Evolutionary conservation across 2,329 filamentous ascomycete genomes (phyloP).

Genomic region (Pseudophaeomoniella oleicola): DNA sequence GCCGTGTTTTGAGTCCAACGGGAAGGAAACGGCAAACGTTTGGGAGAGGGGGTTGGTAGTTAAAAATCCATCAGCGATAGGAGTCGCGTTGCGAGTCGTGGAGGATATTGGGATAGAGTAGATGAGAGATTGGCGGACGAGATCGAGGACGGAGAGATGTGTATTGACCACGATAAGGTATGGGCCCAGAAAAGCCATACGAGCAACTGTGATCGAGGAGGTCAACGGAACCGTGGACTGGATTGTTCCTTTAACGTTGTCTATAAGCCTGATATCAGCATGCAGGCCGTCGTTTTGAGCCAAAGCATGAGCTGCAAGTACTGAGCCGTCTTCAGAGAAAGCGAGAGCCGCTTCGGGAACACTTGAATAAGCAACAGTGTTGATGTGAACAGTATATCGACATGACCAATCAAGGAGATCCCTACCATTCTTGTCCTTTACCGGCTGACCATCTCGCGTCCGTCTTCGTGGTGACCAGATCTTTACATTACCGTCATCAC

Average conservation of each 20-base stretch:
- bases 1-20: conserved; percentile 30
- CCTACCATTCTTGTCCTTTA: conserved; percentile 36
- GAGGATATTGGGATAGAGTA: conserved; percentile 46
- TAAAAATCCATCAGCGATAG: conserved; percentile 34
- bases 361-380: conserved; percentile 32
- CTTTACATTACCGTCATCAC: conserved; percentile 62
- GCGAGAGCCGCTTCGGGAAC: conserved; percentile 47
- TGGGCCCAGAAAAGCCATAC: conserved; percentile 56
- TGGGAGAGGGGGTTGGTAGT: conserved; percentile 53
- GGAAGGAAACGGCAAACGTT: conserved; percentile 51
- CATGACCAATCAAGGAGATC: conserved; percentile 62
- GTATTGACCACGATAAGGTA: conserved; percentile 63
- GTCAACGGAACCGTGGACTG: conserved; percentile 38
- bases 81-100: conserved; percentile 4
- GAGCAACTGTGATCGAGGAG: conserved; percentile 48
- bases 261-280: conserved; percentile 60
- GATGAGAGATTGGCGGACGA: conserved; percentile 61
- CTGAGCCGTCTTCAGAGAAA: conserved; percentile 74
- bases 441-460: conserved; percentile 43
- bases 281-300: conserved; percentile 30
- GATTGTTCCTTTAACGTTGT: conserved; percentile 53
- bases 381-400: conserved; percentile 36
- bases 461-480: conserved; percentile 68
- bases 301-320: conserved; percentile 48
- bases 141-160: conserved; percentile 65